Evolutionary conservation across 163 green algal species (phyloP).

Genomic region (Coccomyxa subellipsoidea): DNA sequence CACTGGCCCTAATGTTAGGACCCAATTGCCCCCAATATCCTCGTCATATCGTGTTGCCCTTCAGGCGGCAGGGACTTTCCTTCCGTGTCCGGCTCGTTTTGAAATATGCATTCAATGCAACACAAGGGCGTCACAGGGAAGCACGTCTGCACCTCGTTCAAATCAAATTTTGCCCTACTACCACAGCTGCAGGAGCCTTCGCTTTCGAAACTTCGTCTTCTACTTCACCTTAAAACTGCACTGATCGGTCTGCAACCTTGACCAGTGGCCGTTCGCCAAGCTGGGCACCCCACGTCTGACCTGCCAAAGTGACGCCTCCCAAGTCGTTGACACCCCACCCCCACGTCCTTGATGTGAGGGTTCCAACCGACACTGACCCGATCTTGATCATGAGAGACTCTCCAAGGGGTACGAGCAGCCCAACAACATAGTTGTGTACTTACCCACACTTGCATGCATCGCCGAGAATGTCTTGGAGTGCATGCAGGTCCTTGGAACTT

Average conservation of each 20-base stretch:
- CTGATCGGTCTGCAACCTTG: too few species aligned
- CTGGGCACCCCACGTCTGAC: too few species aligned
- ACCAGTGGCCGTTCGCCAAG: too few species aligned
- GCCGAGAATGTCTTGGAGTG: neutral
- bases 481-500: neutral
- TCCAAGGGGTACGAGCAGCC: neutral
- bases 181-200: neutral
- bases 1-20: too few species aligned
- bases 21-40: too few species aligned
- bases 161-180: neutral
- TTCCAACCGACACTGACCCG: neutral
- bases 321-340: neutral
- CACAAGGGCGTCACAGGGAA: neutral
- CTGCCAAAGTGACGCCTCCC: too few species aligned
- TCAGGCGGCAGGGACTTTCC: too few species aligned
- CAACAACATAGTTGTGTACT: neutral
- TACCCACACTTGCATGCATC: neutral
- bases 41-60: too few species aligned
- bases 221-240: too few species aligned
- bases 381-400: neutral
- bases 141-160: neutral
- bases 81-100: neutral
- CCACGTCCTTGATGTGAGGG: neutral
- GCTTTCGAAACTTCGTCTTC: neutral
- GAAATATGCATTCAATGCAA: neutral